Evolutionary conservation across 2,329 filamentous ascomycete genomes (phyloP), one percentile per base, ranked within the genome.

Genomic region (Davidsoniella australis): DNA sequence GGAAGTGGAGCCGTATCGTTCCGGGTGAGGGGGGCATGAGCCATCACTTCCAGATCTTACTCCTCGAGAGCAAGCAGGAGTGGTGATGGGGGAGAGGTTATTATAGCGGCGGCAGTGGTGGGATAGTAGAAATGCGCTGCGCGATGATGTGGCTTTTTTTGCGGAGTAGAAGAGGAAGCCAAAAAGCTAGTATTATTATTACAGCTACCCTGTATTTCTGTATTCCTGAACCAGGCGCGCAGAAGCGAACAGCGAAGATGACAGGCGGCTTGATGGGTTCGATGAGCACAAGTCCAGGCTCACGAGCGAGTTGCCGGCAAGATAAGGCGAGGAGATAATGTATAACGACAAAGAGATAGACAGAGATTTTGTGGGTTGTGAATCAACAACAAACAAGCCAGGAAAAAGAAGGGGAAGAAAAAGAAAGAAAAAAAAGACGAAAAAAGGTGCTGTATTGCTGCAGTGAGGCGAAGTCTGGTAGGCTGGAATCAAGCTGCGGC

Each of bases 21-120:
- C 71, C 73, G 68, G 58, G 75, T 61, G 56, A 76, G 64, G 58
- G 73, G 69, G 65, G 72, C 72, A 69, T 76, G 69, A 63, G 73
- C 73, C 74, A 76, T 76, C 45, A 53, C 50, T 55, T 57, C 52
- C 54, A 53, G 47, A 17, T 51, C 51, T 49, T 45, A 45, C 45
- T 53, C 51, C 18, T 39, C 37, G 37, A 39, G 47, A 53, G 44
- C 47, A 50, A 50, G 51, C 41, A 36, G 29, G 26, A 48, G 45
- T 42, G 7, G 9, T 23, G 26, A 43, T 26, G 29, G 16, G 37
- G 18, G 20, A 33, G 36, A 29, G 26, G 26, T 33, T 45, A 16
- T 43, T 43, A 23, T 24, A 42, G 43, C 14, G 24, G 38, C 40
- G 40, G 29, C 42, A 33, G 39, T 17, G 7, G 40, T 18, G 38